These are phyloP conservation scores for Cytospora chrysosperma DNA, from an alignment of 2,329 filamentous ascomycete genomes.

Conservation along the genomic window DNA sequence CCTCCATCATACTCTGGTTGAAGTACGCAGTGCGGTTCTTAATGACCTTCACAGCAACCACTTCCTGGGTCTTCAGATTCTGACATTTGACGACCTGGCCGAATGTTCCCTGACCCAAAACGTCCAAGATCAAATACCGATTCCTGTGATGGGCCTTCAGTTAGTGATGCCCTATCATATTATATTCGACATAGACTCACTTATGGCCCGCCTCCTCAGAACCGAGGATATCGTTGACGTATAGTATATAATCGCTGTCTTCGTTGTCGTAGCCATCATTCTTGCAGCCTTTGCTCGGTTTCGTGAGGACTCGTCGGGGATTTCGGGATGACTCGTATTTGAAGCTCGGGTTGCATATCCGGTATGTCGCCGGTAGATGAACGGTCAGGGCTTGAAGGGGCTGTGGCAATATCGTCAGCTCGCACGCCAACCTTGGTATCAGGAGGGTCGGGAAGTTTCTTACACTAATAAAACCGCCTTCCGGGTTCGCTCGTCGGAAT, in stretches of 20 bases:
- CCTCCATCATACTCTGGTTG: slow-evolving; percentile 99
- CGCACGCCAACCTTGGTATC: slow-evolving; percentile 2
- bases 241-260: slow-evolving; percentile 98
- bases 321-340: slow-evolving; percentile 99
- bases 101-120: slow-evolving; percentile 95
- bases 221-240: slow-evolving; percentile 96
- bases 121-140: slow-evolving; percentile 93
- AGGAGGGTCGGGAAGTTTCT: slow-evolving; percentile 35
- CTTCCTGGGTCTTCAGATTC: slow-evolving; percentile 96
- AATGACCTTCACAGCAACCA: slow-evolving; percentile 98
- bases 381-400: slow-evolving; percentile 93
- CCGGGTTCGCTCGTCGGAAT: slow-evolving; percentile 90
- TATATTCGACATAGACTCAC: slow-evolving; percentile 47
- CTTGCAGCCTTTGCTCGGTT: slow-evolving; percentile 97
- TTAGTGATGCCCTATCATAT: background rate
- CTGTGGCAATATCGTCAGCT: slow-evolving; percentile 43
- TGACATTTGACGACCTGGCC: slow-evolving; percentile 99
- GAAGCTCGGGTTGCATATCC: slow-evolving; percentile 96
- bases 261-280: slow-evolving; percentile 99
- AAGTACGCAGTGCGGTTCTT: slow-evolving; percentile 99
- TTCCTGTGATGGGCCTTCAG: slow-evolving; percentile 56
- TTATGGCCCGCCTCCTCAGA: slow-evolving; percentile 98
- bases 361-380: slow-evolving; percentile 90
- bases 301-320: slow-evolving; percentile 90
- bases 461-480: slow-evolving; percentile 97